These are phyloP conservation scores for Zizania latifolia DNA, from an alignment of 176 grass and related monocot genomes.

Conservation along the genomic window DNA sequence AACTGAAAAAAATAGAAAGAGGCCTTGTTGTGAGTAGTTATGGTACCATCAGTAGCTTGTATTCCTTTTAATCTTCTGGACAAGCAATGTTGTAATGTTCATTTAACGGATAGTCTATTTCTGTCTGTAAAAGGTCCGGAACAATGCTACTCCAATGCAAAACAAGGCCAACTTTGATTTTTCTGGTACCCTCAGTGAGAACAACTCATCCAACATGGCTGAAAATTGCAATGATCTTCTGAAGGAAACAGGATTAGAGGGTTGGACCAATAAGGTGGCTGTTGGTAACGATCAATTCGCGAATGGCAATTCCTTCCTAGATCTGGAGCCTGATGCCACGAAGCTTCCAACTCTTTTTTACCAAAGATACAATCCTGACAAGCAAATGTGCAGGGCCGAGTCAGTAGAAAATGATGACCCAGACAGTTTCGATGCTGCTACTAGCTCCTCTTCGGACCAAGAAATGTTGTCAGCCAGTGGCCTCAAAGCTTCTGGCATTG, in stretches of 20 bases:
- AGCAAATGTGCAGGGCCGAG: too few species aligned
- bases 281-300: conserved; percentile 33
- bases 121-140: conserved; percentile 30
- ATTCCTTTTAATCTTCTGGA: conserved; percentile 13
- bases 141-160: conserved; percentile 28
- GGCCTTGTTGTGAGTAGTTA: neutral
- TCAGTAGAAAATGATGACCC: too few species aligned
- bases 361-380: too few species aligned
- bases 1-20: neutral
- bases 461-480: conserved; percentile 44
- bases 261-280: conserved; percentile 33
- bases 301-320: conserved; percentile 37
- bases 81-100: neutral
- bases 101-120: too few species aligned
- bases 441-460: too few species aligned
- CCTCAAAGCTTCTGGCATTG: conserved; percentile 33
- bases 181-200: conserved; percentile 33
- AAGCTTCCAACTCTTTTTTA: conserved; percentile 47
- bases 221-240: conserved; percentile 22
- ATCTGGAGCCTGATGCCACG: conserved; percentile 21
- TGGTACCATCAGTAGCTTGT: neutral
- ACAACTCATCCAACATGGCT: conserved; percentile 31
- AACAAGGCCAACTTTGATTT: conserved; percentile 50
- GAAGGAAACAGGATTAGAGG: too few species aligned
- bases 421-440: too few species aligned